A percentile compares a stretch with the other conserved stretches of the same genome.
phyloP scores from a whole-genome alignment of 192 early-diverging fungal genomes.

The Backusella tarrabulga region DNA sequence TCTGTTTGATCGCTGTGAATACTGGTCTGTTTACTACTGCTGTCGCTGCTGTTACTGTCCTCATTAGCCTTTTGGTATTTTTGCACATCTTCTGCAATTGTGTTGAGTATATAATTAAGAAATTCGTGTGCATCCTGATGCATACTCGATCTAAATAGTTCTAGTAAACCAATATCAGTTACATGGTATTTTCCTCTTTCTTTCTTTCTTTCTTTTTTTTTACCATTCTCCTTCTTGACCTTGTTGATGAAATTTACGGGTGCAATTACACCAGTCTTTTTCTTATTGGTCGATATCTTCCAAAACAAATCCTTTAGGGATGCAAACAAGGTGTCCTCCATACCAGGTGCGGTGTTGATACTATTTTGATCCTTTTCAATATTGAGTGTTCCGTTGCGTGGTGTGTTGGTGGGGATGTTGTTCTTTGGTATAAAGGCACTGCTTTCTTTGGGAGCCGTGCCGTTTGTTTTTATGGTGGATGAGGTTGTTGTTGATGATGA shows the following conservation, averaged over 20 bases:
- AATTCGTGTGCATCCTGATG: conserved; percentile 99
- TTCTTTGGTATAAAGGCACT: background rate
- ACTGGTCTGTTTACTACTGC: conserved; percentile 4
- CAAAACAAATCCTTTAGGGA: conserved; percentile 85
- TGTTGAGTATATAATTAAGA: conserved; percentile 91
- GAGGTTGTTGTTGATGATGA: background rate
- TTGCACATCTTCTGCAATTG: conserved; percentile 83
- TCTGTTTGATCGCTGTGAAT: conserved; percentile 14
- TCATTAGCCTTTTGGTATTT: conserved; percentile 58
- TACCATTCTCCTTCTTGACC: conserved; percentile 93
- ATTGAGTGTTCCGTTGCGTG: background rate
- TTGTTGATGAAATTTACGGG: conserved; percentile 85
- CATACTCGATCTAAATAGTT: conserved; percentile 88
- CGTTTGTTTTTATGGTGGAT: conserved; percentile 6
- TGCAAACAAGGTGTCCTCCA: conserved; percentile 83
- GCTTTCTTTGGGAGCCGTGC: background rate
- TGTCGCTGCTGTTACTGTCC: background rate
- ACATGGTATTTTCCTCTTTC: background rate
- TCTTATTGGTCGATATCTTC: conserved; percentile 78
- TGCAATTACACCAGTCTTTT: conserved; percentile 78
- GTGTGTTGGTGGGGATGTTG: too few species aligned
- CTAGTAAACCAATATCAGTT: conserved; percentile 39
- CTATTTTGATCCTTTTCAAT: conserved; percentile 18
- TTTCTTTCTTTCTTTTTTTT: too few species aligned
- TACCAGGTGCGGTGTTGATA: conserved; percentile 31